Evolutionary conservation across 305 asterid species (phyloP), one percentile per base, ranked within the genome.

Genomic region (Coffea humblotiana): DNA sequence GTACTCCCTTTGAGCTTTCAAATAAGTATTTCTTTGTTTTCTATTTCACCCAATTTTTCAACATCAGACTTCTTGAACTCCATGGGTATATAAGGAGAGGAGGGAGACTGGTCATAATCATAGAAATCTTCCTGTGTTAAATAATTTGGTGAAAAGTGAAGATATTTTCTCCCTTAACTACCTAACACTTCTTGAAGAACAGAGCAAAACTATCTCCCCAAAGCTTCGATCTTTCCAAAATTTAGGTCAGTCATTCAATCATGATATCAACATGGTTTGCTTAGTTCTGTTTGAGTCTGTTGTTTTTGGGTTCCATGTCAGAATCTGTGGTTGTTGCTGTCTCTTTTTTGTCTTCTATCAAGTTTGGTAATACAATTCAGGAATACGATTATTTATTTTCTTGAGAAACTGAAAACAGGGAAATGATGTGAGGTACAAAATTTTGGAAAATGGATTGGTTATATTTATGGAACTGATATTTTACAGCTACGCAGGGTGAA

Each of bases 161-260:
- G 48, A 71, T 54, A 79, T 56, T 75, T 81, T 74, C 43, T 63
- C 64, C 35, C 63, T 2, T 21, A 40, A 80, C 29, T 9, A 49
- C 14, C 43, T 8, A 21, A 43, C 10, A 63, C 61, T 69, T 32
- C 25, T 15, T 52, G 37, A 49, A 43, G 69, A 13, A 37, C 29
- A 71, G n/a, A 74, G 32, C 77, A 56, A 56, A 60, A 52, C 66
- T 66, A 65, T 77, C 29, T 52, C 54, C n/a, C 21, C 23, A 80
- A 56, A 63, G 51, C 43, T 40, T 64, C 7, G 19, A 71, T 56
- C 48, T 78, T 83, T 82, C 81, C 67, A 71, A 32, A 32, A 82
- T 82, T 76, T 75, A 79, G 90, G 92, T 87, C 87, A 86, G 90
- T 84, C 77, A n/a, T 86, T 81, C 27, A 8, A 54, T 56, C n/a